Evolutionary conservation across 257 asterid species (phyloP).

Genomic region (Przewalskia tangutica): DNA sequence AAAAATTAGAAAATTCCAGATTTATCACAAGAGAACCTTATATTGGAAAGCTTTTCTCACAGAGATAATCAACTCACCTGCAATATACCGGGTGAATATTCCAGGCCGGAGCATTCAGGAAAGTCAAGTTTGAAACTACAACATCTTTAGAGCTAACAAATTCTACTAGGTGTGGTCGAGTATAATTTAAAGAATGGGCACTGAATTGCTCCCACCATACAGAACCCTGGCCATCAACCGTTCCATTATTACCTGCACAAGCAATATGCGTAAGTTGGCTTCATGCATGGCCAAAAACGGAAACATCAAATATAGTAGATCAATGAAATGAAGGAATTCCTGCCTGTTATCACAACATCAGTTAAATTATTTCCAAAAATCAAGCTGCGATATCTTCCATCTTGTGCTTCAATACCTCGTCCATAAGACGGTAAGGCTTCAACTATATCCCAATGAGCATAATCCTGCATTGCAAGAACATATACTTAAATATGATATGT

Average conservation of each 20-base stretch:
- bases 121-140: slow-evolving; percentile 64
- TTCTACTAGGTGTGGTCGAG: slow-evolving; percentile 71
- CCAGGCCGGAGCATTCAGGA: slow-evolving; percentile 71
- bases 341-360: slow-evolving; percentile 69
- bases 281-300: not conserved
- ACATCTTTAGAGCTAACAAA: slow-evolving; percentile 39
- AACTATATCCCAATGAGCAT: slow-evolving; percentile 51
- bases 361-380: slow-evolving; percentile 44
- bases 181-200: slow-evolving; percentile 46
- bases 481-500: not conserved
- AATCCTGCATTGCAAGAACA: slow-evolving; percentile 30
- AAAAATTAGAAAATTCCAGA: not conserved
- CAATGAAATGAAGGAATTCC: not conserved
- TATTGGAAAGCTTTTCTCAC: not conserved
- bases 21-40: not conserved
- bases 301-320: not conserved
- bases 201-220: slow-evolving; percentile 63
- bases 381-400: slow-evolving; percentile 63
- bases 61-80: slow-evolving; percentile 32
- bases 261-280: not conserved
- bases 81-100: slow-evolving; percentile 61
- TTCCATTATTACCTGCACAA: slow-evolving; percentile 64
- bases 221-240: slow-evolving; percentile 73
- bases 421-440: slow-evolving; percentile 79
- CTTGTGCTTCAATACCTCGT: slow-evolving; percentile 46